Percentiles rank a stretch among this genome's conserved stretches.
Evolutionary conservation across 2,329 filamentous ascomycete genomes (phyloP).

Genomic region (Aureobasidium zeae): DNA sequence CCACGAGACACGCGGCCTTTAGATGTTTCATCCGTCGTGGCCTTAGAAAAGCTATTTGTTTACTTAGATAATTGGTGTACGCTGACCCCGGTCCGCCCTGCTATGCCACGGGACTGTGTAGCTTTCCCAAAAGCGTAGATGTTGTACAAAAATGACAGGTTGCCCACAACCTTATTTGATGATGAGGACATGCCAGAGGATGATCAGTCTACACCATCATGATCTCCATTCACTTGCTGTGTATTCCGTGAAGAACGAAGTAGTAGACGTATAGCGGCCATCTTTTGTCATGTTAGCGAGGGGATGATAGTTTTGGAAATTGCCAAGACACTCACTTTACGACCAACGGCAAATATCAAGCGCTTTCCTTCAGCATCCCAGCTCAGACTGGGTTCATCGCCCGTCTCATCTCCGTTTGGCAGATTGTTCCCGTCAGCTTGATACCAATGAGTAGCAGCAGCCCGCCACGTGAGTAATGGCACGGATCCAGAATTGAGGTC

Average conservation of each 20-base stretch:
- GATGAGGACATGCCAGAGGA: too few species aligned
- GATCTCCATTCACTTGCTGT: not conserved
- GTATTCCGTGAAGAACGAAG: not conserved
- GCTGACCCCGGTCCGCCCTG: too few species aligned
- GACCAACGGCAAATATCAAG: conserved; percentile 40
- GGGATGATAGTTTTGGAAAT: not conserved
- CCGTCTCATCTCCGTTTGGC: conserved; percentile 12
- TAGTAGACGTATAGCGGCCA: conserved; percentile 15
- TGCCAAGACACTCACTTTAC: conserved; percentile 1
- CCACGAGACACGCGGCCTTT: too few species aligned
- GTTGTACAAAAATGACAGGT: too few species aligned
- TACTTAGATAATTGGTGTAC: too few species aligned
- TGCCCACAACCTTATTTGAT: too few species aligned
- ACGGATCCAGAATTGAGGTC: conserved; percentile 21
- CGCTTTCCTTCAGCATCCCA: conserved; percentile 48
- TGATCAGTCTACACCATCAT: not conserved
- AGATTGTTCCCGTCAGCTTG: conserved; percentile 20
- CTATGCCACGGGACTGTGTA: too few species aligned
- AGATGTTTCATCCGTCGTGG: too few species aligned
- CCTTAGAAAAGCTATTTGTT: too few species aligned
- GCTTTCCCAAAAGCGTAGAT: too few species aligned
- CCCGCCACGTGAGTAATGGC: conserved; percentile 24
- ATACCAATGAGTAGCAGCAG: conserved; percentile 19
- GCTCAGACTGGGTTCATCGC: conserved; percentile 31
- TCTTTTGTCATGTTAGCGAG: conserved; percentile 1